Base-by-base conservation (phyloP, 148 eudicot genomes). In the Camellia sinensis region DNA sequence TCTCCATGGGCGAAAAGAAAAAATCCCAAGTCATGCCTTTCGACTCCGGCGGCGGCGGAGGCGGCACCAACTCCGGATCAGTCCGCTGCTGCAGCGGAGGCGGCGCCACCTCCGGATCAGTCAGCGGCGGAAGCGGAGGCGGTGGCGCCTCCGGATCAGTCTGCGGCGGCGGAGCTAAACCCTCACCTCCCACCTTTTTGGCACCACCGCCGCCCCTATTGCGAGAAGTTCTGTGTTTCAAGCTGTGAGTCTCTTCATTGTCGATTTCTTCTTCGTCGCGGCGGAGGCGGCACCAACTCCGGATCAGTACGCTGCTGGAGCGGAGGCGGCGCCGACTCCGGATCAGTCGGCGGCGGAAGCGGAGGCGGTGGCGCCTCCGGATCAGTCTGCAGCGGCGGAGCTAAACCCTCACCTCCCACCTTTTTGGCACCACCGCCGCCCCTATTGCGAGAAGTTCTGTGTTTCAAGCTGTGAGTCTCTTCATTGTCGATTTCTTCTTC, bases 1-100 rank as follows among this genome's bases (percentile, higher is more conserved):
- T 86, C 66, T 91, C 95, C 83, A 65, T 52, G n/a, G 78, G 37
- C 7, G 80, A 59, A 61, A 91, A 89, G 80, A 95, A 85, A 75
- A 76, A 91, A 82, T 94, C 97, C 92, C 94, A 91, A 18, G 82
- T 48, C 62, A 74, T 71, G 46, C 80, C 72, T 4, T 80, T 44
- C n/a, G 62, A 54, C 46, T 75, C 87, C 4, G 86, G 81, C 40
- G 78, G 87, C 6, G 83, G 85, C 3, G 87, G 88, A 0, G 74
- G 78, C 56, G 68, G 74, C 37, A 29, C 37, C 37, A 29, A 29
- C 37, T 29, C 37, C 37, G 37, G 37, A 29, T 29, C 37, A 29
- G 37, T 29, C 37, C 37, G 37, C 37, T 29, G 37, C 37, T 1
- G 37, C 37, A 29, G 37, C 37, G 37, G 37, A 29, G 37, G 37